phyloP scores from a whole-genome alignment of 139 green algal genomes.

The Asterochloris sp. region DNA sequence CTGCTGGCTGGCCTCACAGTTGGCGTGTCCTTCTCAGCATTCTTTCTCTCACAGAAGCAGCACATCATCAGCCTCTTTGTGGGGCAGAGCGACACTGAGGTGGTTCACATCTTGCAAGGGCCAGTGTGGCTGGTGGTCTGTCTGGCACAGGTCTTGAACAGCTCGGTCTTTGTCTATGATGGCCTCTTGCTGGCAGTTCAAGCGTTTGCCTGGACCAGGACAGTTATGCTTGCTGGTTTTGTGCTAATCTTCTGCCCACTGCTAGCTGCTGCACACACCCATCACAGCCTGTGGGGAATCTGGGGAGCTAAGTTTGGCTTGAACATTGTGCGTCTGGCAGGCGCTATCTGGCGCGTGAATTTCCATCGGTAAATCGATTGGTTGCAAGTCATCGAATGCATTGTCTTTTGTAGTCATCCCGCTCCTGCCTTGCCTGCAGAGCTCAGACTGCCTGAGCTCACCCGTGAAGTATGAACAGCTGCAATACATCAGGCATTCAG shows the following conservation, averaged over 20 bases:
- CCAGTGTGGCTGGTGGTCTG: constrained; percentile 45
- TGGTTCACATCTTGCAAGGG: constrained; percentile 7
- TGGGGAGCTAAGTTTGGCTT: constrained; percentile 52
- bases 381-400: neutral
- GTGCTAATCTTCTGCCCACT: constrained; percentile 48
- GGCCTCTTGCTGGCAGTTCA: constrained; percentile 61
- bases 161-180: constrained; percentile 63
- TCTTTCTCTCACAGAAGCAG: constrained; percentile 1
- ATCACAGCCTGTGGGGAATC: constrained; percentile 32
- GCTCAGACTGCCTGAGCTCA: no score
- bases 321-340: constrained; percentile 50
- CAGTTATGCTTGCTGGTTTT: constrained; percentile 48
- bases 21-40: constrained; percentile 21
- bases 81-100: neutral
- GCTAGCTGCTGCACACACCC: constrained; percentile 14
- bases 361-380: neutral
- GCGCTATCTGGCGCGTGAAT: constrained; percentile 49
- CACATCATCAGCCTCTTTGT: constrained; percentile 49
- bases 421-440: neutral
- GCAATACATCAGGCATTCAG: no score
- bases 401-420: constrained; percentile 2
- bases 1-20: constrained; percentile 34
- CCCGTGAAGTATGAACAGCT: no score
- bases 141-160: constrained; percentile 55
- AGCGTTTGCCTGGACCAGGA: constrained; percentile 47